Evolutionary conservation across 2,329 filamentous ascomycete genomes (phyloP).

Genomic region (Cordyceps pruinosa): DNA sequence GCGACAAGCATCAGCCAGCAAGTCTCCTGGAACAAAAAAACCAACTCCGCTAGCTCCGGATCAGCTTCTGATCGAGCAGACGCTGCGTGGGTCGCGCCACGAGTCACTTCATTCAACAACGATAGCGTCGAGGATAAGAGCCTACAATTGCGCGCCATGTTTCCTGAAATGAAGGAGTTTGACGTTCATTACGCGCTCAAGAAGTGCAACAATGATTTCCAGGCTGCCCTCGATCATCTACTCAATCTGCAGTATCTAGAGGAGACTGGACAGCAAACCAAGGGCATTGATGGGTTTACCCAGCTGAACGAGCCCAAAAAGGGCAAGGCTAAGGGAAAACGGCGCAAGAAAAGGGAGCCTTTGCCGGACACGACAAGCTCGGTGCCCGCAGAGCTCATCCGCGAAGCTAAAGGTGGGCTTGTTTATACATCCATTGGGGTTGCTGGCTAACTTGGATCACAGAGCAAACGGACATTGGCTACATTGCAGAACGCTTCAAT

Average conservation of each 20-base stretch:
- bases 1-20: conserved; percentile 23
- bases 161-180: conserved; percentile 58
- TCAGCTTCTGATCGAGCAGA: conserved; percentile 19
- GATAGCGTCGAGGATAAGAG: conserved; percentile 56
- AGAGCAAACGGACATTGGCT: conserved; percentile 36
- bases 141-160: conserved; percentile 59
- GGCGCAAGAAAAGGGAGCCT: conserved; percentile 21
- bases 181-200: conserved; percentile 61
- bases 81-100: conserved; percentile 19
- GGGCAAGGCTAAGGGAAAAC: conserved; percentile 31
- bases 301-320: conserved; percentile 40
- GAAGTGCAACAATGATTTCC: conserved; percentile 60
- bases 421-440: conserved; percentile 1
- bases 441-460: neutral
- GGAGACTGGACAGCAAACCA: conserved; percentile 54
- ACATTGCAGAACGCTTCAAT: conserved; percentile 37
- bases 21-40: conserved; percentile 22
- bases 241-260: conserved; percentile 74
- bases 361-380: conserved; percentile 14
- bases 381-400: conserved; percentile 16
- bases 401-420: conserved; percentile 26
- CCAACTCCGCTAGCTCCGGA: conserved; percentile 24
- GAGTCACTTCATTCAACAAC: conserved; percentile 29
- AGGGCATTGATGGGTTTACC: conserved; percentile 78
- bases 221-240: conserved; percentile 68